Evolutionary conservation across 257 asterid species (phyloP).

Genomic region (Cynanchum wilfordii): DNA sequence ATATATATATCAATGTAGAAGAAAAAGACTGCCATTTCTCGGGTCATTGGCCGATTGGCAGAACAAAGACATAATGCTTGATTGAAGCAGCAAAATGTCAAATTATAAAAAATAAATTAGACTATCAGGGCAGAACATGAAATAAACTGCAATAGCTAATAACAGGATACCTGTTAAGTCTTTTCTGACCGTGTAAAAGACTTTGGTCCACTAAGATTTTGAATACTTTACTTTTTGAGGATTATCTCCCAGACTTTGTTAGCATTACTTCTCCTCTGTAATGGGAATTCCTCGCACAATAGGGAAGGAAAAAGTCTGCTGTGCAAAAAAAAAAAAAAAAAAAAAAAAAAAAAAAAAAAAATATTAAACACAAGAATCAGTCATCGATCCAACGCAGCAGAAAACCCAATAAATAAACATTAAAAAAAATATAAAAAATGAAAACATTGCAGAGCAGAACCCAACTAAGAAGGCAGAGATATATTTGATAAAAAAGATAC

Average conservation of each 20-base stretch:
- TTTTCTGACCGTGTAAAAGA: constrained; percentile 39
- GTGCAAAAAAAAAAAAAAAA: neutral
- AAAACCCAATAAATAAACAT: no score
- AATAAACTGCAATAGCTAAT: constrained; percentile 3
- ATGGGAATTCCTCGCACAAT: constrained; percentile 21
- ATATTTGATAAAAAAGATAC: no score
- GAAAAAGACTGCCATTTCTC: neutral
- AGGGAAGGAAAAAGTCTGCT: constrained; percentile 28
- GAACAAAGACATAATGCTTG: neutral
- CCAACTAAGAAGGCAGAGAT: no score
- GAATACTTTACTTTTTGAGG: constrained; percentile 25
- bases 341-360: neutral
- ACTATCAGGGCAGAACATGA: neutral
- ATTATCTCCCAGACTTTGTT: constrained; percentile 25
- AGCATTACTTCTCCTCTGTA: constrained; percentile 24
- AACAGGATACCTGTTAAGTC: constrained; percentile 47
- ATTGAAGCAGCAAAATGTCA: neutral
- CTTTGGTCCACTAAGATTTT: constrained; percentile 30
- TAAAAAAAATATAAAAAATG: no score
- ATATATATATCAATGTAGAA: no score
- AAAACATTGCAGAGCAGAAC: no score
- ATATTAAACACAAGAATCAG: constrained; percentile 2
- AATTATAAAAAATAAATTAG: neutral
- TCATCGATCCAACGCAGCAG: constrained; percentile 8
- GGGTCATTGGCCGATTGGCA: neutral